Percentiles rank a stretch among this genome's conserved stretches.
Conservation (phyloP, 345 rosid genomes). For the Passiflora organensis region DNA sequence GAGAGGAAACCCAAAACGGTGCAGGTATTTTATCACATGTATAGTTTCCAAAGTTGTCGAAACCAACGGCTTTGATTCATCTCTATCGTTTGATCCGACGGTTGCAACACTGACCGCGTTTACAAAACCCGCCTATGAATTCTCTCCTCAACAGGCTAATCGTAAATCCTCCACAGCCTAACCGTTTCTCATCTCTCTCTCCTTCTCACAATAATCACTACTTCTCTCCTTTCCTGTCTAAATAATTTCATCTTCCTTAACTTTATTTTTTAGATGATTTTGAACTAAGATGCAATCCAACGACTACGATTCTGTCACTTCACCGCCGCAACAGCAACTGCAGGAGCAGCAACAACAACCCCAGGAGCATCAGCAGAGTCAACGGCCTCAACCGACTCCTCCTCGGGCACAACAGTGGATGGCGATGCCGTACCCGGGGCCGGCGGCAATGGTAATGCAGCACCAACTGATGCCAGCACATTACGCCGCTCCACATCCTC, state of each 20-base stretch:
- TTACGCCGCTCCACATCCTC: constrained; percentile 53
- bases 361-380: constrained; percentile 32
- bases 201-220: not conserved
- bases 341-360: constrained; percentile 10
- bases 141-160: not conserved
- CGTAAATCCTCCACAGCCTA: not conserved
- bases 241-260: not conserved
- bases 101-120: constrained; percentile 9
- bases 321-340: constrained; percentile 32
- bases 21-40: constrained; percentile 22
- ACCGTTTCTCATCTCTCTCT: not conserved
- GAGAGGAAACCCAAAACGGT: constrained; percentile 8
- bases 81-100: constrained; percentile 10
- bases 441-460: constrained; percentile 81
- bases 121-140: not conserved
- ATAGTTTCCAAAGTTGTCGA: too few species aligned
- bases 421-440: constrained; percentile 73
- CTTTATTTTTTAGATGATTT: not conserved
- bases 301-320: constrained; percentile 44
- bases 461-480: constrained; percentile 70
- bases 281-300: constrained; percentile 46
- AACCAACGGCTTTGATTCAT: constrained; percentile 3
- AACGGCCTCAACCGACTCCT: too few species aligned
- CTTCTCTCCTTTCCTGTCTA: not conserved
- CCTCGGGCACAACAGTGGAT: constrained; percentile 64